phyloP scores from a whole-genome alignment of 495 filamentous ascomycete species.

The Ramalina intermedia region DNA sequence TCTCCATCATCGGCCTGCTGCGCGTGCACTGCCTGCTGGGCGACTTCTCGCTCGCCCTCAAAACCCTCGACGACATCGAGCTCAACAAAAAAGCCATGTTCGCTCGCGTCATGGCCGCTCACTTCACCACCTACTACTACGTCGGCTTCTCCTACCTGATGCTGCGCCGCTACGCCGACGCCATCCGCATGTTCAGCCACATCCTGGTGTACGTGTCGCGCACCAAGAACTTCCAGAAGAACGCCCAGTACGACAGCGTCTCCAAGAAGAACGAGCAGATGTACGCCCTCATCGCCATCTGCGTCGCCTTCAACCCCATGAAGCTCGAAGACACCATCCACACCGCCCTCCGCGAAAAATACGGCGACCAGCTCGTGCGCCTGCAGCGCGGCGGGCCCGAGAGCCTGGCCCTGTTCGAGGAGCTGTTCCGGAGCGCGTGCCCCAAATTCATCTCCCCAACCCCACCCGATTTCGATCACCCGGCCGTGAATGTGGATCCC shows the following conservation, averaged over 20 bases:
- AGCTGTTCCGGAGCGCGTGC: constrained; percentile 88
- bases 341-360: constrained; percentile 94
- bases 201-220: constrained; percentile 97
- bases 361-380: constrained; percentile 88
- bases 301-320: constrained; percentile 91
- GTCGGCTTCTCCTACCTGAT: constrained; percentile 99
- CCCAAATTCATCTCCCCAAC: constrained; percentile 99
- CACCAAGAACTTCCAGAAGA: constrained; percentile 99
- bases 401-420: constrained; percentile 87
- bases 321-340: constrained; percentile 98
- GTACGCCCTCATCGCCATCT: constrained; percentile 97
- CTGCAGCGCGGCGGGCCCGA: constrained; percentile 93
- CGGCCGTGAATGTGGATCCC: constrained; percentile 85
- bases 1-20: constrained; percentile 93
- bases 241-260: constrained; percentile 85
- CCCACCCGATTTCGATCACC: constrained; percentile 92
- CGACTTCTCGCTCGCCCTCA: constrained; percentile 94
- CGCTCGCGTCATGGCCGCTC: constrained; percentile 96
- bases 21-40: constrained; percentile 93
- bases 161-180: constrained; percentile 97
- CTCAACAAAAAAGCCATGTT: constrained; percentile 99
- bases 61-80: constrained; percentile 98
- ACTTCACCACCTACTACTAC: constrained; percentile 99
- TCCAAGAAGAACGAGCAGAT: constrained; percentile 99
- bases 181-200: constrained; percentile 98